Evolutionary conservation across 164 flowering plant species (phyloP), one percentile per base, ranked within the genome.

Genomic region (Dillenia suffruticosa): DNA sequence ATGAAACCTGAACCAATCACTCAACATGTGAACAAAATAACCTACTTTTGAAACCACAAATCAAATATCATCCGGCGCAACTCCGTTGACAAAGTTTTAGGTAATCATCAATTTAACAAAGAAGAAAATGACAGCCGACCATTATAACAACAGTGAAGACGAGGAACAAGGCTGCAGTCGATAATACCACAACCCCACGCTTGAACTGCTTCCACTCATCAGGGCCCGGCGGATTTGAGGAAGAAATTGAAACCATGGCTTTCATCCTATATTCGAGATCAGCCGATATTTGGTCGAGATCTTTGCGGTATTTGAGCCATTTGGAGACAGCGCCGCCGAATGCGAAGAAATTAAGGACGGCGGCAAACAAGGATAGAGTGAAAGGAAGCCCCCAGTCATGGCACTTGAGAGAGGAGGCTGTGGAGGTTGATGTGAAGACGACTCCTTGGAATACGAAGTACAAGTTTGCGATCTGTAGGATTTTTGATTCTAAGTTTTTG

Each of bases 361-460:
- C 48, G 8, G 62, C 68, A 0, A 65, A 19, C 44, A 65, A 49
- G 16, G 62, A 65, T 12, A 58, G 61, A 44, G 47, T 32, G 54
- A 58, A 50, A 5, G 68, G 68, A 10, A 65, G 12, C 68, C 68
- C 58, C 68, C 68, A 65, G 46, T 44, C 5, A 13, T 24, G 49
- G 51, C 62, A 65, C 46, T 9, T 44, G 50, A 43, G 59, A 32
- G 59, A 32, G 43, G 59, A 11, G 10, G 44, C 44, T 13, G 56
- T 5, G 54, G 68, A 11, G 49, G 62, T 16, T 11, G 61, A 56
- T 47, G 47, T 54, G 12, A 65, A 57, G 12, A 65, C 51, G n/a
- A 57, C 62, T 13, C 62, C 68, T 49, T 65, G 68, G 62, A 65
- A 57, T 11, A 65, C 45, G 56, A 65, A 65, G 43, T 57, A 65